phyloP scores from a whole-genome alignment of 148 eudicot genomes.

The Vaccinium corymbosum region DNA sequence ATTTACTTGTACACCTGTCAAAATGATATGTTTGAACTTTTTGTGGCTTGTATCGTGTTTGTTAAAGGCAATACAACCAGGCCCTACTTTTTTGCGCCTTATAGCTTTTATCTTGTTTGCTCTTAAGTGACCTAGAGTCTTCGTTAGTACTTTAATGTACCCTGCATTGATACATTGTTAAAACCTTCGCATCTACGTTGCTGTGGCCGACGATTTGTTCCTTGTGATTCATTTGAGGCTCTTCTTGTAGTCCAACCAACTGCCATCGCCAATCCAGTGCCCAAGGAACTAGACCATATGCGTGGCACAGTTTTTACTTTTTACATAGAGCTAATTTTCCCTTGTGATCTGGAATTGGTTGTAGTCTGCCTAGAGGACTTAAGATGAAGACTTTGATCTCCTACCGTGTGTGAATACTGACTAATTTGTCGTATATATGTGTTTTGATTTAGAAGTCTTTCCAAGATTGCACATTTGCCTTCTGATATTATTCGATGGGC shows the following conservation, averaged over 20 bases:
- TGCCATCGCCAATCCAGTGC: too few relatives aligned
- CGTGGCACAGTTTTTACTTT: too few relatives aligned
- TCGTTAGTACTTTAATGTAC: too few relatives aligned
- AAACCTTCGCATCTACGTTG: not conserved
- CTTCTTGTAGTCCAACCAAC: not conserved
- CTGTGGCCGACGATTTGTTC: not conserved
- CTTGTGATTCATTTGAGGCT: not conserved
- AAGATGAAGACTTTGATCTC: not conserved
- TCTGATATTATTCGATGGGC: not conserved
- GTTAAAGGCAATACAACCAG: too few relatives aligned
- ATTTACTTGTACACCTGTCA: not conserved
- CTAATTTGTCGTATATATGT: not conserved
- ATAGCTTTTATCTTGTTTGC: too few relatives aligned
- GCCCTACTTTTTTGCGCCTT: too few relatives aligned
- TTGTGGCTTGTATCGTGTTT: not conserved
- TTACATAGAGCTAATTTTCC: too few relatives aligned
- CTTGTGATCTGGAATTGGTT: too few relatives aligned
- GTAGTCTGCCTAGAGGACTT: too few relatives aligned
- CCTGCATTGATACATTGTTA: not conserved
- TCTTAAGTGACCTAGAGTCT: too few relatives aligned
- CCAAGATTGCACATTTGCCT: constrained; percentile 5
- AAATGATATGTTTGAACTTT: not conserved
- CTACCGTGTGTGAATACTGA: not conserved
- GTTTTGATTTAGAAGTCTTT: not conserved
- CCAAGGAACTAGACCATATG: too few relatives aligned